phyloP scores from a whole-genome alignment of 1,139 yeast species.

The Yamadazyma atmosphaerica region DNA sequence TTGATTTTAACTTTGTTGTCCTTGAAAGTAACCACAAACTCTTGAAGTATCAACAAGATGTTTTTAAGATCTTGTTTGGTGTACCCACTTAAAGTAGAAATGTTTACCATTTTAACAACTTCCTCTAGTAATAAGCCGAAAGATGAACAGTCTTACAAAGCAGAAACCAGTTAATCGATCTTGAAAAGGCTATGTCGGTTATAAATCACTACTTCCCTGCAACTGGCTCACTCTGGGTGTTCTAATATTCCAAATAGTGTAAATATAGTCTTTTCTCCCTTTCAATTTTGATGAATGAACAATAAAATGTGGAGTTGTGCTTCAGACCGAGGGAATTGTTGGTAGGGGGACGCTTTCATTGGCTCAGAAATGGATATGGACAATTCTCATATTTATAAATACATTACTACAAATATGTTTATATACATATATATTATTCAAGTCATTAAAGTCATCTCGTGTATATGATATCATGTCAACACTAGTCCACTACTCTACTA shows the following conservation, averaged over 20 bases:
- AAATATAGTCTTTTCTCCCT: no score
- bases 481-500: constrained; percentile 3
- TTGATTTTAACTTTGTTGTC: constrained; percentile 43
- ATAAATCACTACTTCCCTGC: no score
- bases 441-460: background rate
- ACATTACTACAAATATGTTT: no score
- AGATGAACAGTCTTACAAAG: background rate
- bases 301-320: constrained; percentile 2
- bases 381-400: no score
- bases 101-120: constrained; percentile 26
- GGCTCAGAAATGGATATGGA: background rate
- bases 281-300: background rate
- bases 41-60: constrained; percentile 36
- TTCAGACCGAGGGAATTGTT: constrained; percentile 8
- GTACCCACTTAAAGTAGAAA: constrained; percentile 37
- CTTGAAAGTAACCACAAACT: constrained; percentile 36
- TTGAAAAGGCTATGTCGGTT: no score
- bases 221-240: no score
- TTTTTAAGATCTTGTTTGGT: constrained; percentile 36
- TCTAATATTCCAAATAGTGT: no score
- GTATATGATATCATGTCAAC: background rate
- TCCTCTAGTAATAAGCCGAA: no score
- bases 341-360: background rate
- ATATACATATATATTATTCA: background rate
- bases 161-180: no score